Evolutionary conservation across 2,329 filamentous ascomycete species (phyloP).

Genomic region (Trichoderma koningii): DNA sequence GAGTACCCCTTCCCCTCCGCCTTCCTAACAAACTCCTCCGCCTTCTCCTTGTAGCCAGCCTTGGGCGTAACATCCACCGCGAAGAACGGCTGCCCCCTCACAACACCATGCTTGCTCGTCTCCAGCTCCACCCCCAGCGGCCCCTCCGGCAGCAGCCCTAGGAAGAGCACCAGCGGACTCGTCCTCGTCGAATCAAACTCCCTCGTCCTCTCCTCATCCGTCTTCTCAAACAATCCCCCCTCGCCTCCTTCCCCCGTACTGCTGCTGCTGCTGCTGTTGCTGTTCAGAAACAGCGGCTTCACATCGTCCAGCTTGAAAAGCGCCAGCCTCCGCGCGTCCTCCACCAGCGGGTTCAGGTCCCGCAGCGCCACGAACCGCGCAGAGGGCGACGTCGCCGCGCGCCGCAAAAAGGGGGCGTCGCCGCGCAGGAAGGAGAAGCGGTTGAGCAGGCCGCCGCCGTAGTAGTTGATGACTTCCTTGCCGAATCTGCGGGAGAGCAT

Average conservation of each 20-base stretch:
- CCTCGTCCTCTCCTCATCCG: conserved; percentile 72
- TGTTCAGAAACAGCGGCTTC: conserved; percentile 58
- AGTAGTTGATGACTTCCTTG: conserved; percentile 81
- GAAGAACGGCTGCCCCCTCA: conserved; percentile 81
- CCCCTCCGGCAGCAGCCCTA: conserved; percentile 74
- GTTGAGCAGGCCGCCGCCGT: conserved; percentile 76
- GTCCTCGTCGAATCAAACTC: conserved; percentile 71
- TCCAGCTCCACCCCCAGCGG: conserved; percentile 45
- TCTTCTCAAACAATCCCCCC: conserved; percentile 67
- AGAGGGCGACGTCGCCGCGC: conserved; percentile 65
- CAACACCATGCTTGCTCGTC: conserved; percentile 59
- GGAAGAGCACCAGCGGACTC: conserved; percentile 74
- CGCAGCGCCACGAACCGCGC: conserved; percentile 78
- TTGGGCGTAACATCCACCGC: conserved; percentile 84
- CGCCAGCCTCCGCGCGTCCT: conserved; percentile 58
- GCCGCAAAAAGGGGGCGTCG: conserved; percentile 69
- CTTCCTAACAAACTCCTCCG: conserved; percentile 49
- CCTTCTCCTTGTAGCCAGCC: conserved; percentile 62
- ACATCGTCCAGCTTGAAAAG: conserved; percentile 72
- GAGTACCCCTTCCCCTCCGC: conserved; percentile 58
- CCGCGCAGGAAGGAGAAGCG: conserved; percentile 75
- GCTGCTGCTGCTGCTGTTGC: no score
- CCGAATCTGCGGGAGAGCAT: conserved; percentile 79
- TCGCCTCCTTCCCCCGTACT: no score
- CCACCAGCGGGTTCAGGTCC: conserved; percentile 72